Conservation (phyloP, 192 early-diverging fungal genomes). For the Entomortierella beljakovae region DNA sequence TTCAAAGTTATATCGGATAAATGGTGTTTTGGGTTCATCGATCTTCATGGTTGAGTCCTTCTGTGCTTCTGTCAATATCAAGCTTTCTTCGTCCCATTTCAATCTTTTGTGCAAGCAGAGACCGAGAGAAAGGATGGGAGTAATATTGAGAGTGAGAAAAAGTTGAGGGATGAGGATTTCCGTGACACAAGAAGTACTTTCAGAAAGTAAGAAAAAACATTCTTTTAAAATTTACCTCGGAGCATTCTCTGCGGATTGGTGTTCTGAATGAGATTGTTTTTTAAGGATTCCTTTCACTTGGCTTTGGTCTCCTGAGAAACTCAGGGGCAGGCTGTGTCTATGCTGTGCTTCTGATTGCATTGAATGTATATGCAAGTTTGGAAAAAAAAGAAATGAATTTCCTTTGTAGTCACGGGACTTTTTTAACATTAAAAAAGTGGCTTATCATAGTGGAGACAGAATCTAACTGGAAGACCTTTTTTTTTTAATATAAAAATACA, state of each 20-base stretch:
- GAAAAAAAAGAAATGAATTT: background rate
- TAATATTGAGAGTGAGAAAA: background rate
- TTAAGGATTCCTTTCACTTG: conserved; percentile 47
- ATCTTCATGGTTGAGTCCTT: conserved; percentile 97
- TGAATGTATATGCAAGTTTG: background rate
- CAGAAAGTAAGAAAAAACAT: too few relatives aligned
- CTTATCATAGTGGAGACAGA: background rate
- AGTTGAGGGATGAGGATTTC: background rate
- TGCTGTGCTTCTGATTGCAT: conserved; percentile 6
- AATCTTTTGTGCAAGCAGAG: conserved; percentile 60
- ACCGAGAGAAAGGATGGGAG: background rate
- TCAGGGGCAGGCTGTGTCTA: conserved; percentile 5
- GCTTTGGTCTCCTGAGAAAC: conserved; percentile 11
- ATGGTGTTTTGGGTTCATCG: conserved; percentile 96
- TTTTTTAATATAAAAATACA: background rate
- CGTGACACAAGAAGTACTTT: background rate
- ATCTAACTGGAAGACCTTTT: background rate
- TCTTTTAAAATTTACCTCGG: conserved; percentile 26
- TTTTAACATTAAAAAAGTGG: background rate
- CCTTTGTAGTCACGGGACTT: too few relatives aligned
- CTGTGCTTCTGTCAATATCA: conserved; percentile 88
- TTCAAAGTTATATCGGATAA: conserved; percentile 86
- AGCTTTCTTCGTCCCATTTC: conserved; percentile 95
- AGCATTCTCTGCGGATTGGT: conserved; percentile 13
- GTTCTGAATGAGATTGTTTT: conserved; percentile 5